Base-by-base conservation (phyloP, 176 grass and related monocot species). In the Avena atlantica region DNA sequence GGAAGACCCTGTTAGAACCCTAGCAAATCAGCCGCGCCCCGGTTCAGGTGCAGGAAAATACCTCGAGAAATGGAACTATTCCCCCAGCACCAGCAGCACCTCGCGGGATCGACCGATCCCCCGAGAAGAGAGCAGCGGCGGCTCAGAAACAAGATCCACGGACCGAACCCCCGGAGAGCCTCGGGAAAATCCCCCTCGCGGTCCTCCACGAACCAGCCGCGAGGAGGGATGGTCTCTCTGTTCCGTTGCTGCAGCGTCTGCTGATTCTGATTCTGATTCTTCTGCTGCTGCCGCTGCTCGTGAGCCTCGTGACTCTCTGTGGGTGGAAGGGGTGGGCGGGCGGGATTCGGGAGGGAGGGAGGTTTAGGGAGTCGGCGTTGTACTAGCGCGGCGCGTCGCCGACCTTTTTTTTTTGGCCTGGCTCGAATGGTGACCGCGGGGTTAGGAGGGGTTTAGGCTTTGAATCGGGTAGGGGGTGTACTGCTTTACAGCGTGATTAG, bases 391-490 rank as follows among this genome's bases (percentile, higher is more conserved):
- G 73, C 73, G 48, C 48, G 48, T 14, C 86, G 78, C 86, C 78
- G 86, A 13, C 24, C 11, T 49, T 20, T 7, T 42, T 1, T 1
- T 52, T 16, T 52, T 20, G 25, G 17, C 63, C 16, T 21, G 42
- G 74, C 17, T 50, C 50, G 50, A 23, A 68, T 12, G 74, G n/a
- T 74, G 34, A 57, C 82, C 36, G 49, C 47, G 81, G 66, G 67
- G 16, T 80, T 63, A 61, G 24, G 23, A 37, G 64, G 56, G 83
- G 87, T 85, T 89, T 89, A 89, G 78, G 81, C 2, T 24, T 75
- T 53, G 51, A n/a, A 44, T 37, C 20, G 20, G 19, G 6, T 25
- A 0, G 6, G 9, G 6, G 73, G 3, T 51, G 81, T 34, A 72
- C 65, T 14, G n/a, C 78, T 79, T 80, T 81, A 65, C 9, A 59